Conservation (phyloP, 2,329 filamentous ascomycete genomes). For the Neoscytalidium dimidiatum region DNA sequence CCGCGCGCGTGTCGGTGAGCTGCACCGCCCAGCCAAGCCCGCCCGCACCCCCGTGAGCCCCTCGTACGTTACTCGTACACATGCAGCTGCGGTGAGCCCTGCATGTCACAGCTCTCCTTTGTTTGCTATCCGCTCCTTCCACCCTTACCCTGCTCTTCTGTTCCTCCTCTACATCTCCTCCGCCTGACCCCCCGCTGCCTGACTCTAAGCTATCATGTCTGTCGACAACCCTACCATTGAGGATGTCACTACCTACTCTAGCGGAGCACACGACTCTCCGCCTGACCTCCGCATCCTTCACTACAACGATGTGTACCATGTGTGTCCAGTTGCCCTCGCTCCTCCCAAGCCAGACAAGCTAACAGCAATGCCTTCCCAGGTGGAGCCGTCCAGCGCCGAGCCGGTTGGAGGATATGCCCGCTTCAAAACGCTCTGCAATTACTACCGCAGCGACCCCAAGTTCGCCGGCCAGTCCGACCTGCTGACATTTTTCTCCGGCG, state of each 20-base stretch:
- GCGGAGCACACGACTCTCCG: conserved; percentile 45
- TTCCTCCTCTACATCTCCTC: neutral
- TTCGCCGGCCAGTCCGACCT: conserved; percentile 66
- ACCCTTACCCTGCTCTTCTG: neutral
- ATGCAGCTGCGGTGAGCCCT: conserved; percentile 16
- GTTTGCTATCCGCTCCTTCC: neutral
- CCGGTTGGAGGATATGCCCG: conserved; percentile 79
- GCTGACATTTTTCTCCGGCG: conserved; percentile 84
- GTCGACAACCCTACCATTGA: conserved; percentile 29
- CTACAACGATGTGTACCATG: conserved; percentile 92
- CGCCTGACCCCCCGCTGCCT: neutral
- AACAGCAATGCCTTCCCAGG: conserved; percentile 26
- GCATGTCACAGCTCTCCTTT: conserved; percentile 9
- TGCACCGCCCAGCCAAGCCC: conserved; percentile 12
- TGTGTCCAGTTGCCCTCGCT: neutral
- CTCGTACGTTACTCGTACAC: conserved; percentile 3
- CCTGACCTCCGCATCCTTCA: conserved; percentile 82
- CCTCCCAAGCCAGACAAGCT: neutral
- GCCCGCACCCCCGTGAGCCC: conserved; percentile 1
- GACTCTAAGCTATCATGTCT: neutral
- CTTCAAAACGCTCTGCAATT: conserved; percentile 75
- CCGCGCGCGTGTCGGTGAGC: conserved; percentile 3
- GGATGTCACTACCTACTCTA: conserved; percentile 44
- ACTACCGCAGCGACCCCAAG: conserved; percentile 66
- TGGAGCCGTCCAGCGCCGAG: conserved; percentile 74